A percentile compares a stretch with the other conserved stretches of the same genome.
These are phyloP conservation scores for Tuber indicum DNA, from an alignment of 495 filamentous ascomycete species.

Conservation along the genomic window DNA sequence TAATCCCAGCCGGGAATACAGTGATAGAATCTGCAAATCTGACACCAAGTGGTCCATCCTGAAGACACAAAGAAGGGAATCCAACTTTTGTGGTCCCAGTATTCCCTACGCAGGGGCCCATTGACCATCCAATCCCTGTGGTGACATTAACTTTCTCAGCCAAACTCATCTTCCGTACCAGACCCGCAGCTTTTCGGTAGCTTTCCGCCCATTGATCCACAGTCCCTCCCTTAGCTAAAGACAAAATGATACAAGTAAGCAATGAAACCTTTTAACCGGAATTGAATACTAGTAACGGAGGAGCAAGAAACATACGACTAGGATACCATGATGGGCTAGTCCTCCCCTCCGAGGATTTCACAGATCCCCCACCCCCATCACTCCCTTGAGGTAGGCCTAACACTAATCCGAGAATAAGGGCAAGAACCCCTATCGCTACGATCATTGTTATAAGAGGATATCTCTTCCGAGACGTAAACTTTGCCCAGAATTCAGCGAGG, in stretches of 20 bases:
- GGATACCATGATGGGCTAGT: slow-evolving; percentile 20
- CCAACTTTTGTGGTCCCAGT: slow-evolving; percentile 64
- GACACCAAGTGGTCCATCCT: slow-evolving; percentile 82
- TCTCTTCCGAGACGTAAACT: slow-evolving; percentile 1
- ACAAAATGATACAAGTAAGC: not conserved
- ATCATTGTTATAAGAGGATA: not conserved
- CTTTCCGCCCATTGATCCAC: slow-evolving; percentile 64
- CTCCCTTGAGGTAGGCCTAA: not conserved
- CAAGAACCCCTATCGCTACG: not conserved
- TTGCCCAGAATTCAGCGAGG: not conserved
- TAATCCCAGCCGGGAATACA: slow-evolving; percentile 77
- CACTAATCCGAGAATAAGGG: not conserved
- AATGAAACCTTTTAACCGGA: slow-evolving; percentile 1
- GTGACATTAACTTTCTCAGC: slow-evolving; percentile 93
- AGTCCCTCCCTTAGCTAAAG: slow-evolving; percentile 57
- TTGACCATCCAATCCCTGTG: slow-evolving; percentile 84
- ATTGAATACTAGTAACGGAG: not conserved
- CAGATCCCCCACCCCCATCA: not conserved
- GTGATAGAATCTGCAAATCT: slow-evolving; percentile 60
- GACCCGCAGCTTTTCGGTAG: slow-evolving; percentile 69
- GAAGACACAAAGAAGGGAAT: slow-evolving; percentile 80
- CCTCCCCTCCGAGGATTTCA: not conserved
- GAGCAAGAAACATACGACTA: slow-evolving; percentile 22
- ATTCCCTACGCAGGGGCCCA: slow-evolving; percentile 87
- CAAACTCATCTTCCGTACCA: slow-evolving; percentile 78